Percentiles rank a stretch among this genome's conserved stretches.
Evolutionary conservation across 1,139 yeast species (phyloP).

Genomic region (Zygoascus meyerae): DNA sequence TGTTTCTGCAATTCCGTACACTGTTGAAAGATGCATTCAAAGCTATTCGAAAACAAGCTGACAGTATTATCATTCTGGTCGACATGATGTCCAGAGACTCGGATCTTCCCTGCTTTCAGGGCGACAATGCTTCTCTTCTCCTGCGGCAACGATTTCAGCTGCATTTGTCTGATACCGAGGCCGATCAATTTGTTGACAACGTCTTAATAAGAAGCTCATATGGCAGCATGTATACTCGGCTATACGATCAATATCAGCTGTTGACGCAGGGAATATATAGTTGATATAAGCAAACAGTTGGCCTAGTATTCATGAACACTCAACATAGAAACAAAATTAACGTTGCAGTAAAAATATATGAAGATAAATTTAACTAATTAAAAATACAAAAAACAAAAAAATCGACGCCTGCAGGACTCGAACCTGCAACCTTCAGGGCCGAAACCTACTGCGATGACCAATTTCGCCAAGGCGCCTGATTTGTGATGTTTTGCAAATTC

Average conservation of each 20-base stretch:
- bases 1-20: conserved; percentile 52
- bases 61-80: conserved; percentile 70
- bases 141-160: conserved; percentile 75
- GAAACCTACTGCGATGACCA: conserved; percentile 14
- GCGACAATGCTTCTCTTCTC: conserved; percentile 72
- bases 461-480: conserved; percentile 12
- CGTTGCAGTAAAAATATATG: background rate
- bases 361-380: background rate
- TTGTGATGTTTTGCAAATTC: background rate
- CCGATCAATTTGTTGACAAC: conserved; percentile 70
- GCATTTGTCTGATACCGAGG: conserved; percentile 65
- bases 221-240: conserved; percentile 84
- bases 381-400: conserved; percentile 11
- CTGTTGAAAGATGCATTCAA: conserved; percentile 68
- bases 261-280: conserved; percentile 91
- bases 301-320: too few species aligned
- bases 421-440: conserved; percentile 18
- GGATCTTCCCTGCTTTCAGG: conserved; percentile 80
- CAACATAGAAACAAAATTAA: background rate
- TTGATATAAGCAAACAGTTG: too few species aligned
- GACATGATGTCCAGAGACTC: conserved; percentile 93
- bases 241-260: conserved; percentile 91
- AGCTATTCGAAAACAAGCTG: conserved; percentile 63
- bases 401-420: conserved; percentile 23
- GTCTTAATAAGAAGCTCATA: conserved; percentile 69